These are phyloP conservation scores for Thielaviopsis populi DNA, from an alignment of 2,329 filamentous ascomycete genomes.

Conservation along the genomic window DNA sequence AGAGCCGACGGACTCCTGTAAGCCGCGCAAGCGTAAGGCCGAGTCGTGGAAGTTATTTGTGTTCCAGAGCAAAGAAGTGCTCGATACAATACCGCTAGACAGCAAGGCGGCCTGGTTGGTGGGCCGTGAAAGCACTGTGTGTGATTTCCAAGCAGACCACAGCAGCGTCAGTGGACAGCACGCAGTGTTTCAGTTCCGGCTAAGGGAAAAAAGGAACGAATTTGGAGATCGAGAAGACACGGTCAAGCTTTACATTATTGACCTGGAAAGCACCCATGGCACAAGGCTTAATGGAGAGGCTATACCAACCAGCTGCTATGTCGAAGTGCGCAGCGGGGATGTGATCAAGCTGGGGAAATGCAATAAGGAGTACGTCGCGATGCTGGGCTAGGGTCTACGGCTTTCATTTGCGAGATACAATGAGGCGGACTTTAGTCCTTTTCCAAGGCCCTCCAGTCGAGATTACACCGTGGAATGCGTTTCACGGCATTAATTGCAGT, in stretches of 20 bases:
- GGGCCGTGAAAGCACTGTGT: conserved; percentile 64
- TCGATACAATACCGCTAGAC: conserved; percentile 68
- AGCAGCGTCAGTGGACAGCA: conserved; percentile 92
- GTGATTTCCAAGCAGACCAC: conserved; percentile 73
- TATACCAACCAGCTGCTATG: conserved; percentile 60
- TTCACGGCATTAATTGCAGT: background rate
- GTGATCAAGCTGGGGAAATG: conserved; percentile 78
- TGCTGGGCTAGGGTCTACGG: conserved; percentile 37
- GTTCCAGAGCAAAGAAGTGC: conserved; percentile 68
- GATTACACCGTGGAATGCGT: background rate
- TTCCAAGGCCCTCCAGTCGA: background rate
- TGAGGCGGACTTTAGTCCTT: background rate
- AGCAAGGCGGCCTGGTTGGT: conserved; percentile 79
- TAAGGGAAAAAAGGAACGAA: conserved; percentile 69
- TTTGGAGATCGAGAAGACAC: conserved; percentile 68
- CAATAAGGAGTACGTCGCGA: conserved; percentile 86
- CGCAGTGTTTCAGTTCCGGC: conserved; percentile 84
- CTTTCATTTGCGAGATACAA: background rate
- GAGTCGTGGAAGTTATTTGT: conserved; percentile 82
- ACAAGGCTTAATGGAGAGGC: conserved; percentile 65
- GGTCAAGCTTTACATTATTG: conserved; percentile 79
- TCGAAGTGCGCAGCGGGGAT: conserved; percentile 80
- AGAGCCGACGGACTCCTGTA: conserved; percentile 83
- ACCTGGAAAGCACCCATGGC: conserved; percentile 86
- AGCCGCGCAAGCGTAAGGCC: conserved; percentile 48